Conservation (phyloP, 257 asterid species). For the Echites panduratus region DNA sequence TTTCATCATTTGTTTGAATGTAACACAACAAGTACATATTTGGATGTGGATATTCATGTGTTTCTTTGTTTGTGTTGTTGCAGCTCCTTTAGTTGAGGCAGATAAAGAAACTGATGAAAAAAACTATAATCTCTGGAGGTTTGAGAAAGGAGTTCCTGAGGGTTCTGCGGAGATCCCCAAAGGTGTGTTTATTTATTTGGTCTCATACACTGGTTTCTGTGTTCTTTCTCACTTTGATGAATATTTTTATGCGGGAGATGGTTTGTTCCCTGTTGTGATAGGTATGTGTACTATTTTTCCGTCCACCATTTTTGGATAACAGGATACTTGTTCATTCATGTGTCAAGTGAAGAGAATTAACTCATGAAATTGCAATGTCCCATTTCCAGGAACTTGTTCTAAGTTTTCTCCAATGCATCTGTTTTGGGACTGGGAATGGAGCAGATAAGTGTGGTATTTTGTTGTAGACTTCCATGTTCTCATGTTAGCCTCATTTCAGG, state of each 20-base stretch:
- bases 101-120: constrained; percentile 73
- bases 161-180: constrained; percentile 85
- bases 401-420: neutral
- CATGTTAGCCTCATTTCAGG: constrained; percentile 30
- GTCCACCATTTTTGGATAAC: neutral
- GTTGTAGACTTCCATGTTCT: neutral
- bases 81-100: constrained; percentile 89
- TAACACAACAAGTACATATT: neutral
- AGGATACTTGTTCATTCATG: neutral
- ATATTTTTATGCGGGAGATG: neutral
- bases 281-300: neutral
- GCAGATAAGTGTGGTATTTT: neutral
- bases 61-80: constrained; percentile 10
- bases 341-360: neutral
- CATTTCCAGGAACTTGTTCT: neutral
- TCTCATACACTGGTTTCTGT: neutral
- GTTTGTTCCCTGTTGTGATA: neutral
- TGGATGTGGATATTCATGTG: neutral
- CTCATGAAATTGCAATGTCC: neutral
- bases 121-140: constrained; percentile 75
- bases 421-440: neutral
- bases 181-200: constrained; percentile 31
- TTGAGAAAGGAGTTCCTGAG: constrained; percentile 91
- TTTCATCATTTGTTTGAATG: neutral
- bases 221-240: neutral